Base-by-base conservation (phyloP, 208 protist species). In the Naegleria lovaniensis region DNA sequence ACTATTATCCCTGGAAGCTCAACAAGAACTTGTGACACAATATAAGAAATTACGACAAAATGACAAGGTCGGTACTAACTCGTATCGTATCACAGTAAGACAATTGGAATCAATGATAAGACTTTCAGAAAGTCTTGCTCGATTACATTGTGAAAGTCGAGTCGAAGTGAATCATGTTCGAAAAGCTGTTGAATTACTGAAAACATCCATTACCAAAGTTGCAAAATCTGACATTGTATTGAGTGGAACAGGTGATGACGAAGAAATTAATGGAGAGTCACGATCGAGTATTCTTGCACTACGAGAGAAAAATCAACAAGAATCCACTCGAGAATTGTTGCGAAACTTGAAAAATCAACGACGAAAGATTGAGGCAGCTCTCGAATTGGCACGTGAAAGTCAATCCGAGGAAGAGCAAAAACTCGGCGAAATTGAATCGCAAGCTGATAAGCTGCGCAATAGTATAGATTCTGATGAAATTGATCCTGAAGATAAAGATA, bases 91-190 rank as follows among this genome's bases (percentile, higher is more conserved):
- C 40, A 99, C 99, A 29, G 99, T 99, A 29, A 96, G 99, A 90
- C 97, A 99, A 92, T 95, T 99, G n/a, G 99, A 99, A 95, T 98
- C 98, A 75, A 97, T 99, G 85, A 98, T 99, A 67, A 96, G 99
- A 51, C 95, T 99, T 11, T 97, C 97, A 38, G 99, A 99, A 94
- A 98, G 98, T 0, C 94, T 97, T 16, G 99, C 99, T 22, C 98
- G 98, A 91, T 83, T 99, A 3, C 95, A 98, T 92, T 92, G 98
- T 33, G 96, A 97, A 59, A 93, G 98, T 33, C 92, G 97, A 85
- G 97, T 99, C 19, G 48, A 85, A 52, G 67, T 84, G 29, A 43
- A 92, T 25, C 93, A 98, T 90, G 95, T 98, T 5, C n/a, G 93
- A 0, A 96, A 98, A 92, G 97, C 97, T n/a, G n/a, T 88, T 6